phyloP scores from a whole-genome alignment of 2,329 filamentous ascomycete genomes.

The Aspergillus sp. region DNA sequence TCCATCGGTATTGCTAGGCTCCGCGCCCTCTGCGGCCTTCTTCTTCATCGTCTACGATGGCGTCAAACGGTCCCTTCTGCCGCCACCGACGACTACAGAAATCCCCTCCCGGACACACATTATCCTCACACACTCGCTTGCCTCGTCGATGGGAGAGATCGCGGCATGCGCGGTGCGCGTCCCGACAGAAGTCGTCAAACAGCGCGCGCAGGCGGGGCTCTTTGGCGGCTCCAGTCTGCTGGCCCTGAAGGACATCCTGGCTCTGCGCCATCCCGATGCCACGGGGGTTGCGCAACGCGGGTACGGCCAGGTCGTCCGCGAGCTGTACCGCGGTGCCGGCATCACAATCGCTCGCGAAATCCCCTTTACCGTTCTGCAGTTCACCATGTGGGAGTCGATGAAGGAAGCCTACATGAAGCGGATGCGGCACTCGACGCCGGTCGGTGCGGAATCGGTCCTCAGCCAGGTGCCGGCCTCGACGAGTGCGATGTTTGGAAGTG shows the following conservation, averaged over 20 bases:
- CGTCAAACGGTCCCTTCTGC: slow-evolving; percentile 57
- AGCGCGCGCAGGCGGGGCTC: slow-evolving; percentile 85
- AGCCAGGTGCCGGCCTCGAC: slow-evolving; percentile 65
- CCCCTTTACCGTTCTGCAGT: slow-evolving; percentile 95
- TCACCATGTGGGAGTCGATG: slow-evolving; percentile 92
- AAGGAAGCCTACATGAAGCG: slow-evolving; percentile 56
- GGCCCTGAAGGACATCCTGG: slow-evolving; percentile 69
- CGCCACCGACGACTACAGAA: slow-evolving; percentile 22
- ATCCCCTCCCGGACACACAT: slow-evolving; percentile 31
- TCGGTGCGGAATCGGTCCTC: slow-evolving; percentile 22
- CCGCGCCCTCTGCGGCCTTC: slow-evolving; percentile 87
- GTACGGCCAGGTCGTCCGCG: slow-evolving; percentile 64
- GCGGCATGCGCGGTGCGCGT: slow-evolving; percentile 90
- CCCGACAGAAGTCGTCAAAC: slow-evolving; percentile 95
- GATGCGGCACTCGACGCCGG: slow-evolving; percentile 14
- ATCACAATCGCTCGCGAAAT: slow-evolving; percentile 95
- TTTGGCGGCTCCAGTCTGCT: slow-evolving; percentile 67
- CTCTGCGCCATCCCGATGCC: slow-evolving; percentile 39
- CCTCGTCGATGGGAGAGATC: slow-evolving; percentile 82
- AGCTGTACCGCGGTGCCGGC: slow-evolving; percentile 87
- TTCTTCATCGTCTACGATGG: slow-evolving; percentile 96
- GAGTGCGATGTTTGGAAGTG: slow-evolving; percentile 79
- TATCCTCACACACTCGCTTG: slow-evolving; percentile 69
- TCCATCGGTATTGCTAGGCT: slow-evolving; percentile 83
- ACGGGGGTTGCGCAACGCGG: slow-evolving; percentile 38